Percentiles rank a stretch among this genome's conserved stretches.
Evolutionary conservation across 495 filamentous ascomycete species (phyloP).

Genomic region (Aspergillus cavernicola): DNA sequence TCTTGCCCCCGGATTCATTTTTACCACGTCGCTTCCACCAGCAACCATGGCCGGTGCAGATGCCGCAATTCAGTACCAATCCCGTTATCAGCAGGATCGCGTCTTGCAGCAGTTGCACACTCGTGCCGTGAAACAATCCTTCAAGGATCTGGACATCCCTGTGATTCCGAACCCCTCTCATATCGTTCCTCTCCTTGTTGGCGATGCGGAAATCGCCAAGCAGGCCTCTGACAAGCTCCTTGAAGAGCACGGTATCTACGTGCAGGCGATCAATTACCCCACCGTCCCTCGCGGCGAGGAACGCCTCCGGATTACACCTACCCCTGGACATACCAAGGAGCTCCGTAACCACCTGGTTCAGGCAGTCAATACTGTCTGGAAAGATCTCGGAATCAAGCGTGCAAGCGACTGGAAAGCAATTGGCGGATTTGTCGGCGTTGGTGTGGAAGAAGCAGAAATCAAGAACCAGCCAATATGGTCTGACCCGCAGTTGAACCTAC

Average conservation of each 20-base stretch:
- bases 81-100: conserved; percentile 73
- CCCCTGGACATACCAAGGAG: conserved; percentile 80
- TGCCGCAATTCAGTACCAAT: conserved; percentile 90
- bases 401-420: conserved; percentile 85
- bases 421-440: conserved; percentile 92
- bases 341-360: conserved; percentile 81
- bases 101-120: conserved; percentile 94
- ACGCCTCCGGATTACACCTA: conserved; percentile 90
- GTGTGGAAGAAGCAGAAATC: conserved; percentile 56
- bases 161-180: conserved; percentile 97
- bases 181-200: conserved; percentile 91
- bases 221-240: conserved; percentile 84
- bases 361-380: conserved; percentile 84
- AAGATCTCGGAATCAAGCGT: conserved; percentile 80
- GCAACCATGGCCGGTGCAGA: conserved; percentile 95
- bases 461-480: conserved; percentile 76
- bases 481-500: conserved; percentile 75
- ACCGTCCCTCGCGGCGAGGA: conserved; percentile 96
- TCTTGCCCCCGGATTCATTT: conserved; percentile 95
- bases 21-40: conserved; percentile 93
- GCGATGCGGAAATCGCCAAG: conserved; percentile 91
- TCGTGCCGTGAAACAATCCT: conserved; percentile 77
- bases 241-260: conserved; percentile 86
- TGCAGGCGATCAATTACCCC: conserved; percentile 98
- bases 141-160: conserved; percentile 79